Percentiles rank a stretch among this genome's conserved stretches.
phyloP scores from a whole-genome alignment of 306 rosid species.

The Prunus padus region DNA sequence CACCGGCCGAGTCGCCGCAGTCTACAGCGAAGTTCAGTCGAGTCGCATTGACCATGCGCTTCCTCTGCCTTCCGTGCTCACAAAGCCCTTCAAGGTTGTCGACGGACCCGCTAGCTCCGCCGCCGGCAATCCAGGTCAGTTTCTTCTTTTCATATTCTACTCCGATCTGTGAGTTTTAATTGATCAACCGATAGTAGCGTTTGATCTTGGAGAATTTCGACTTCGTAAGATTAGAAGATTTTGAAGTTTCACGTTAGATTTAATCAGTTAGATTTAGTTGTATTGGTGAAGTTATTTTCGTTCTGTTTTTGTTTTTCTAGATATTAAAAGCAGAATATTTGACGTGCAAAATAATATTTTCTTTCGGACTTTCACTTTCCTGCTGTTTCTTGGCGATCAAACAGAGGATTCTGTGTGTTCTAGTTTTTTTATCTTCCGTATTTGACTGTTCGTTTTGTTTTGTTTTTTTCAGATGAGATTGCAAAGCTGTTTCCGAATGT shows the following conservation, averaged over 20 bases:
- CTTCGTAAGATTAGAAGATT: conserved; percentile 5
- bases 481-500: conserved; percentile 83
- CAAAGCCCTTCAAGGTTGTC: conserved; percentile 55
- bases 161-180: conserved; percentile 30
- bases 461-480: conserved; percentile 62
- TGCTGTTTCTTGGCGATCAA: neutral
- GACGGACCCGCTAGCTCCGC: conserved; percentile 93
- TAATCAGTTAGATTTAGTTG: neutral
- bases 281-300: too few relatives aligned
- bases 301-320: too few relatives aligned
- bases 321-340: too few relatives aligned
- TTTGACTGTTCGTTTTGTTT: conserved; percentile 2
- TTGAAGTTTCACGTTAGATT: neutral
- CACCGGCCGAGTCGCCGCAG: conserved; percentile 56
- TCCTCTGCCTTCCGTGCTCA: conserved; percentile 84
- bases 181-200: neutral
- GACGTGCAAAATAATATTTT: too few relatives aligned
- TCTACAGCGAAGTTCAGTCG: conserved; percentile 81
- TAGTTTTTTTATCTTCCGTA: neutral
- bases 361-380: too few relatives aligned
- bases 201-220: conserved; percentile 6
- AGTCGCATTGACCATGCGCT: conserved; percentile 79
- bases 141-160: neutral
- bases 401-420: neutral
- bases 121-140: conserved; percentile 85